phyloP scores from a whole-genome alignment of 1,284 basidiomycete genomes.

The Cutaneotrichosporon daszewskae region DNA sequence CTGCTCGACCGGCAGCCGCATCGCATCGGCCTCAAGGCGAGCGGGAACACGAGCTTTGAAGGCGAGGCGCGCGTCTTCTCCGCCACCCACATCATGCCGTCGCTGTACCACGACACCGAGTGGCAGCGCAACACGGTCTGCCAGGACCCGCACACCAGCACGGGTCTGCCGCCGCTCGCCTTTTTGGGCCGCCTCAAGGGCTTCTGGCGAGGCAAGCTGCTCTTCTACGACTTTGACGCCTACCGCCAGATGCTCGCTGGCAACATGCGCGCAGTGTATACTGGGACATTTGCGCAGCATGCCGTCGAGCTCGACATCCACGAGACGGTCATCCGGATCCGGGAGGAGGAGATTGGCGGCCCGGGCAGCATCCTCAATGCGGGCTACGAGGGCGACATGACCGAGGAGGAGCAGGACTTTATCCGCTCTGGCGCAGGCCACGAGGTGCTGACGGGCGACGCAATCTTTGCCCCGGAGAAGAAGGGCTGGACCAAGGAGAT shows the following conservation, averaged over 20 bases:
- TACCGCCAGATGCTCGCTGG: constrained; percentile 52
- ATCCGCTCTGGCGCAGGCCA: constrained; percentile 37
- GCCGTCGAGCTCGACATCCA: constrained; percentile 37
- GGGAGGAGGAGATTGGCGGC: constrained; percentile 41
- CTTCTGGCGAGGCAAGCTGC: constrained; percentile 52
- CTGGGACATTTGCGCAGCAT: constrained; percentile 42
- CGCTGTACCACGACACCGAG: constrained; percentile 45
- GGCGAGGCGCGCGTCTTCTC: constrained; percentile 24
- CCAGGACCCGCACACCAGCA: constrained; percentile 46
- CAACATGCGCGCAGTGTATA: constrained; percentile 46
- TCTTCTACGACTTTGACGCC: constrained; percentile 53
- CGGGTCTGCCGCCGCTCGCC: constrained; percentile 47
- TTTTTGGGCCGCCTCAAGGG: constrained; percentile 49
- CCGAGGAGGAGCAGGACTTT: constrained; percentile 27
- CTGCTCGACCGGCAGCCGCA: constrained; percentile 36
- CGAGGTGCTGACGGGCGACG: constrained; percentile 26
- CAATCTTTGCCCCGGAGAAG: constrained; percentile 28
- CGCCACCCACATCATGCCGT: constrained; percentile 31
- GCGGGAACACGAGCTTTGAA: constrained; percentile 21
- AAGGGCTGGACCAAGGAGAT: constrained; percentile 48
- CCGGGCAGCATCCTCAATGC: constrained; percentile 34
- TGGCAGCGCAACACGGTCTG: constrained; percentile 47
- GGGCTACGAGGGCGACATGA: constrained; percentile 35
- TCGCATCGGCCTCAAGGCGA: constrained; percentile 26
- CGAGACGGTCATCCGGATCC: constrained; percentile 43